A percentile compares a stretch with the other conserved stretches of the same genome.
These are phyloP conservation scores for Xylaria sp. DNA, from an alignment of 2,329 filamentous ascomycete genomes.

Conservation along the genomic window DNA sequence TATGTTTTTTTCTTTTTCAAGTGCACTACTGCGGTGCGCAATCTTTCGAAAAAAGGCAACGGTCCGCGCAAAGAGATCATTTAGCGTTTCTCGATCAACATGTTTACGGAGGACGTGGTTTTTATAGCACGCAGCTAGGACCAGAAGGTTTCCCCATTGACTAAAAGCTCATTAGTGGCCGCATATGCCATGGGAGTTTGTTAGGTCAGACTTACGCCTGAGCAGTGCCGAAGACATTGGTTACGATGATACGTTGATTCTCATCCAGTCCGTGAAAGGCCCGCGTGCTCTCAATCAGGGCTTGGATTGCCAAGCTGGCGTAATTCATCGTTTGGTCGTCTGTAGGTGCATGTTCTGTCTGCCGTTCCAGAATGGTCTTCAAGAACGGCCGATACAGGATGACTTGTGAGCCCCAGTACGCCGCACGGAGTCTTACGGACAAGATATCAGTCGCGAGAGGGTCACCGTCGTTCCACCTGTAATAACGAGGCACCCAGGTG, in stretches of 20 bases:
- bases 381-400: slow-evolving; percentile 85
- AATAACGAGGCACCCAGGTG: slow-evolving; percentile 54
- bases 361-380: slow-evolving; percentile 59
- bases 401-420: slow-evolving; percentile 91
- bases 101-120: slow-evolving; percentile 63
- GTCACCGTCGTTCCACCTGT: slow-evolving; percentile 67
- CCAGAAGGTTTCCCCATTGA: slow-evolving; percentile 95
- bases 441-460: slow-evolving; percentile 76
- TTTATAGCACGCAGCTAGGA: slow-evolving; percentile 79
- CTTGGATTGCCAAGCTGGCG: slow-evolving; percentile 66
- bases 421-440: slow-evolving; percentile 80
- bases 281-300: slow-evolving; percentile 81
- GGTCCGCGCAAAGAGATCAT: slow-evolving; percentile 69
- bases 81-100: slow-evolving; percentile 59
- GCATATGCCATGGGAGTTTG: background rate
- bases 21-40: slow-evolving; percentile 72
- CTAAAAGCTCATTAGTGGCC: slow-evolving; percentile 52
- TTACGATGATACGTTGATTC: slow-evolving; percentile 74
- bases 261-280: slow-evolving; percentile 72
- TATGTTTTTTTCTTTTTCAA: slow-evolving; percentile 74
- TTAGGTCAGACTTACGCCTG: slow-evolving; percentile 74
- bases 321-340: slow-evolving; percentile 53
- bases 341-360: slow-evolving; percentile 22
- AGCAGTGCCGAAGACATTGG: slow-evolving; percentile 94
- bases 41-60: slow-evolving; percentile 75